Evolutionary conservation across 306 rosid genomes (phyloP), one percentile per base, ranked within the genome.

Genomic region (Prinsepia uniflora): DNA sequence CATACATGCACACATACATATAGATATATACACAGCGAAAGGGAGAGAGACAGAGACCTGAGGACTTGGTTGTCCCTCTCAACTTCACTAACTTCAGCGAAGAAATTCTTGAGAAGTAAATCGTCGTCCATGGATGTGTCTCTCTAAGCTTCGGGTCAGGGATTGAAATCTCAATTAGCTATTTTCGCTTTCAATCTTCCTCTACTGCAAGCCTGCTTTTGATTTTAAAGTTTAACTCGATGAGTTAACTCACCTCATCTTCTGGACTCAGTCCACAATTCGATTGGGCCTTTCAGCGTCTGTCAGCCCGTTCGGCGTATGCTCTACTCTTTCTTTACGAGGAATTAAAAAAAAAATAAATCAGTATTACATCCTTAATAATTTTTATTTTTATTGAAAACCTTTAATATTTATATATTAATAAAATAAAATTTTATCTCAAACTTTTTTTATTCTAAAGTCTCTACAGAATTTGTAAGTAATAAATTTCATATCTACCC

Each of bases 11-110:
- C 1, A 15, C 7, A 58, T 2, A 72, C 6, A 71, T 8, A 57
- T 45, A 71, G n/a, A 41, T 22, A 24, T 12, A 76, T 58, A 70
- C 6, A 75, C 13, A 58, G 18, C 17, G 71, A 64, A 61, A 71
- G n/a, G 34, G 47, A 49, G 13, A 67, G 68, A 20, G 65, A 64
- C 24, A 78, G 48, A 69, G 45, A 83, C 97, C 99, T 89, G 66
- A 62, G 11, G 79, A 89, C 99, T 84, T 94, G 96, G 85, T 94
- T 91, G 78, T 94, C 99, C 78, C 99, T 85, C 86, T 89, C 96
- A 36, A 91, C 99, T 89, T 91, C 97, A 89, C 99, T 85, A 68
- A 94, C 99, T 85, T 89, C 99, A 40, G 97, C 97, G 82, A 82
- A 91, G 89, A 91, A 94, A 72, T 68, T 87, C 82, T 91, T 91